These are phyloP conservation scores for Colletotrichum spinosum DNA, from an alignment of 2,329 filamentous ascomycete species.

Conservation along the genomic window DNA sequence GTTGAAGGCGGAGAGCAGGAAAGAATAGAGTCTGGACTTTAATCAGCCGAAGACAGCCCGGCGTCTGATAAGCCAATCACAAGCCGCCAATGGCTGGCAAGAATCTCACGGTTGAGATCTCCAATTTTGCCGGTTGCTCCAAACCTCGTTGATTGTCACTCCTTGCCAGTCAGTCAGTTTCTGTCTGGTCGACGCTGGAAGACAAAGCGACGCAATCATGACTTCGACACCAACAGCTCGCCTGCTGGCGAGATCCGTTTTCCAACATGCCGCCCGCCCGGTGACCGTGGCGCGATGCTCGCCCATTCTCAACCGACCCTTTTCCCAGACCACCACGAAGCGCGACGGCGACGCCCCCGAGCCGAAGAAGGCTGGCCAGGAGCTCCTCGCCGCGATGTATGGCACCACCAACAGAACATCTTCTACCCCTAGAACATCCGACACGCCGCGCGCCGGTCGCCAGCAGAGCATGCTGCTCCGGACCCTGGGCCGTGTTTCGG, in stretches of 20 bases:
- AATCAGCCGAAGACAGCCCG: constrained; percentile 35
- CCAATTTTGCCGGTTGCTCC: constrained; percentile 26
- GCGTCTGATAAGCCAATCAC: constrained; percentile 14
- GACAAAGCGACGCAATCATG: constrained; percentile 47
- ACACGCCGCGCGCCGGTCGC: constrained; percentile 40
- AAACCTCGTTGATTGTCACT: constrained; percentile 28
- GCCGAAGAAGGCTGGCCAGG: constrained; percentile 32
- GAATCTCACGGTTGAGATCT: constrained; percentile 23
- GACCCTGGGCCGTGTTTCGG: constrained; percentile 46
- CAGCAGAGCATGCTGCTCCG: constrained; percentile 53
- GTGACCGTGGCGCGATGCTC: constrained; percentile 37
- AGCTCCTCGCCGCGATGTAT: constrained; percentile 39
- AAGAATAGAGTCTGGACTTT: constrained; percentile 37
- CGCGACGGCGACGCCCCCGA: constrained; percentile 40
- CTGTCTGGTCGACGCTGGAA: too few species aligned
- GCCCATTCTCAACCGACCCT: constrained; percentile 45
- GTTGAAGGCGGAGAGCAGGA: constrained; percentile 48
- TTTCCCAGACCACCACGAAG: constrained; percentile 52
- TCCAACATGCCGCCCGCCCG: constrained; percentile 42
- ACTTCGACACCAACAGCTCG: constrained; percentile 56
- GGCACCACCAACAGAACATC: constrained; percentile 26
- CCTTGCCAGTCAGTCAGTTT: background rate
- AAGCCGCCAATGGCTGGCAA: constrained; percentile 8
- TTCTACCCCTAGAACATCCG: too few species aligned
- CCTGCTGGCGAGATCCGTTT: constrained; percentile 54